phyloP scores from a whole-genome alignment of 2,329 filamentous ascomycete species.

The Cytospora piceicola region DNA sequence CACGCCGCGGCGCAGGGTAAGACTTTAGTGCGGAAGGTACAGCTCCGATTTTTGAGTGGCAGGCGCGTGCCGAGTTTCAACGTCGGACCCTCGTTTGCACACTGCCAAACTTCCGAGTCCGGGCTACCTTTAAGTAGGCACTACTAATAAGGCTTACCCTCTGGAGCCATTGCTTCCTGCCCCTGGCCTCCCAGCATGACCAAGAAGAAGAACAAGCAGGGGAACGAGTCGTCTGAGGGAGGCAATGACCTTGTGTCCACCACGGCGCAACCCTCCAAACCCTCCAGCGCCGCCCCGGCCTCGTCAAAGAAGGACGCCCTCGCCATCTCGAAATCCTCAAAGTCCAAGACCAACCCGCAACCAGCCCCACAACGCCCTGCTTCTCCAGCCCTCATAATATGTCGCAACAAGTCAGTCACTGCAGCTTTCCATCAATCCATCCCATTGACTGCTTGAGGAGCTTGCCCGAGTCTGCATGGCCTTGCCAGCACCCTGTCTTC shows the following conservation, averaged over 20 bases:
- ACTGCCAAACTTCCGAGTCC: background rate
- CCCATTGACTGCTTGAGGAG: background rate
- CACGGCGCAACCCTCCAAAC: background rate
- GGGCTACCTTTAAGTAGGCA: background rate
- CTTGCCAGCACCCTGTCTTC: background rate
- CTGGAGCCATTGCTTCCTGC: background rate
- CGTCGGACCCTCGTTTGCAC: background rate
- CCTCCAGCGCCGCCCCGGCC: background rate
- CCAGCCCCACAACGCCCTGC: conserved; percentile 40
- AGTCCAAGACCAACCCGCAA: conserved; percentile 32
- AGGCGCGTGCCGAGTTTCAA: background rate
- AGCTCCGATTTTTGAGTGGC: conserved; percentile 18
- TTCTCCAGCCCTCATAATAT: conserved; percentile 60
- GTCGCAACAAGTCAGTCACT: conserved; percentile 68
- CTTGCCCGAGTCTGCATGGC: background rate
- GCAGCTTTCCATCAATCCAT: conserved; percentile 1
- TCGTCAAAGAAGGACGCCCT: background rate
- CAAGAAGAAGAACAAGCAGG: conserved; percentile 52
- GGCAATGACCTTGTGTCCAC: conserved; percentile 35
- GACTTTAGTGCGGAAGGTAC: conserved; percentile 10
- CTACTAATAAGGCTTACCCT: background rate
- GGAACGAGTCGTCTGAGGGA: conserved; percentile 32
- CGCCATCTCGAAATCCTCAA: conserved; percentile 21
- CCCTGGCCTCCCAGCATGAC: conserved; percentile 41
- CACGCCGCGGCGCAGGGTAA: background rate